A percentile compares a stretch with the other conserved stretches of the same genome.
Evolutionary conservation across 2,329 filamentous ascomycete species (phyloP).

Genomic region (Lachnellula subtilissima): DNA sequence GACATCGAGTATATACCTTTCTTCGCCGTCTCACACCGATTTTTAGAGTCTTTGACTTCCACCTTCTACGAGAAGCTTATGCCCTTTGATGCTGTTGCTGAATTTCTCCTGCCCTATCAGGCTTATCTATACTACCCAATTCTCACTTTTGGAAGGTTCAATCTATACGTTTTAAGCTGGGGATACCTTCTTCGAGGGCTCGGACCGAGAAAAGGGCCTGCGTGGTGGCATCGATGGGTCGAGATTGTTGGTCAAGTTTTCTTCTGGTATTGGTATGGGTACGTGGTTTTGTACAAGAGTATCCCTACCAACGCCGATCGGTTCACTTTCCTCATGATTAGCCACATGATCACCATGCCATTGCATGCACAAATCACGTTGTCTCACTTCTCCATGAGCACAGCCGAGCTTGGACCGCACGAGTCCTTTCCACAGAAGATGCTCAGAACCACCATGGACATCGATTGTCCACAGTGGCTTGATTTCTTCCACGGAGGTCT

Average conservation of each 20-base stretch:
- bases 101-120: conserved; percentile 67
- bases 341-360: conserved; percentile 74
- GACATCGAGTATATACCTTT: conserved; percentile 91
- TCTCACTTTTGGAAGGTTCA: conserved; percentile 77
- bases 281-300: conserved; percentile 67
- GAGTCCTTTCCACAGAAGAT: conserved; percentile 90
- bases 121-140: conserved; percentile 80
- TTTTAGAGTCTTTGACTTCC: conserved; percentile 67
- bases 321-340: conserved; percentile 71
- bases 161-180: conserved; percentile 80
- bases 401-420: conserved; percentile 72
- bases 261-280: conserved; percentile 87
- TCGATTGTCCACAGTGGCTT: conserved; percentile 82
- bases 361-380: conserved; percentile 87
- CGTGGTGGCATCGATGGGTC: conserved; percentile 79
- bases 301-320: conserved; percentile 67
- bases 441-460: conserved; percentile 89
- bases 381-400: conserved; percentile 92
- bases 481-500: conserved; percentile 86
- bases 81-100: conserved; percentile 70
- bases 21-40: conserved; percentile 79
- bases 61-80: conserved; percentile 82
- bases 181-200: conserved; percentile 66
- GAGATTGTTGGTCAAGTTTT: conserved; percentile 71
- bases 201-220: conserved; percentile 68